Conservation (phyloP, 176 grass and related monocot species). For the Zea mays region Zm-B73-REFERENCE-NAM-5.0 NC_050100.1:88893001-88893500, state of each 20-base stretch:
- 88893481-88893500: neutral
- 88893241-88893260: slow-evolving; percentile 11
- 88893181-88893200: neutral
- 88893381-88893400: neutral
- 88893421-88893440: neutral
- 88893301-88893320: neutral
- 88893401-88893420: neutral
- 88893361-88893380: neutral
- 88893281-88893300: neutral
- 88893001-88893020: neutral
- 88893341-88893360: neutral
- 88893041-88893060: neutral
- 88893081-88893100: neutral
- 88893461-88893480: neutral
- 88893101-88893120: neutral
- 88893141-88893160: neutral
- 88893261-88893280: neutral
- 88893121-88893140: neutral
- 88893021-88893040: neutral
- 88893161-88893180: neutral
- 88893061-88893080: neutral
- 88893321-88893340: neutral
- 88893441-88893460: neutral
- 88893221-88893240: neutral
- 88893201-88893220: neutral